These are phyloP conservation scores for Lichina pygmaea DNA, from an alignment of 495 filamentous ascomycete genomes.

Conservation along the genomic window DNA sequence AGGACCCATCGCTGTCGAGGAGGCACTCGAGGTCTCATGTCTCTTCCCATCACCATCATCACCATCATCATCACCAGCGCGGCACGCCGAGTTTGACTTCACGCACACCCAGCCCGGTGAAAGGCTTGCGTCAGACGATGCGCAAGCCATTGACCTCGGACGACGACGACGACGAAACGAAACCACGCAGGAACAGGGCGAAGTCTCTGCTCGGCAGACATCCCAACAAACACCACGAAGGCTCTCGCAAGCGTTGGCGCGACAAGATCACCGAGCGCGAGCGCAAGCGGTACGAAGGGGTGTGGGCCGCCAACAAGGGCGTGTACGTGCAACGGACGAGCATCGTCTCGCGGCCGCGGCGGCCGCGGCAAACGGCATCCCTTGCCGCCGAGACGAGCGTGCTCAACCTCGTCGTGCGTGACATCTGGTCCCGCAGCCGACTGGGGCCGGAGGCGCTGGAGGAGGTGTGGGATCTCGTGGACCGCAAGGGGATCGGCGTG, in stretches of 20 bases:
- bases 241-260: conserved; percentile 60
- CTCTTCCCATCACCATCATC: conserved; percentile 12
- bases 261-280: conserved; percentile 51
- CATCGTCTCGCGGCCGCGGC: not conserved
- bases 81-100: conserved; percentile 12
- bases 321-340: conserved; percentile 12
- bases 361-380: not conserved
- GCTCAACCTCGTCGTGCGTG: conserved; percentile 51
- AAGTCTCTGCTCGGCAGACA: conserved; percentile 29
- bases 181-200: conserved; percentile 16
- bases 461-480: conserved; percentile 70
- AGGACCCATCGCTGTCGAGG: conserved; percentile 13
- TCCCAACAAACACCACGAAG: conserved; percentile 71
- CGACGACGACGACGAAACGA: conserved; percentile 22
- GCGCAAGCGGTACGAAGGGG: conserved; percentile 77
- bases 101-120: conserved; percentile 27
- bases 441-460: conserved; percentile 40
- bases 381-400: conserved; percentile 15
- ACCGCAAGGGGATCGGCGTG: conserved; percentile 27
- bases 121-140: conserved; percentile 42
- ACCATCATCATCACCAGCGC: conserved; percentile 11
- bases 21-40: conserved; percentile 16
- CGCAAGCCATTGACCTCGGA: conserved; percentile 31
- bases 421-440: conserved; percentile 63
- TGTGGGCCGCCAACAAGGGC: conserved; percentile 85